These are phyloP conservation scores for Aquilaria malaccensis DNA, from an alignment of 345 rosid genomes.

Conservation along the genomic window DNA sequence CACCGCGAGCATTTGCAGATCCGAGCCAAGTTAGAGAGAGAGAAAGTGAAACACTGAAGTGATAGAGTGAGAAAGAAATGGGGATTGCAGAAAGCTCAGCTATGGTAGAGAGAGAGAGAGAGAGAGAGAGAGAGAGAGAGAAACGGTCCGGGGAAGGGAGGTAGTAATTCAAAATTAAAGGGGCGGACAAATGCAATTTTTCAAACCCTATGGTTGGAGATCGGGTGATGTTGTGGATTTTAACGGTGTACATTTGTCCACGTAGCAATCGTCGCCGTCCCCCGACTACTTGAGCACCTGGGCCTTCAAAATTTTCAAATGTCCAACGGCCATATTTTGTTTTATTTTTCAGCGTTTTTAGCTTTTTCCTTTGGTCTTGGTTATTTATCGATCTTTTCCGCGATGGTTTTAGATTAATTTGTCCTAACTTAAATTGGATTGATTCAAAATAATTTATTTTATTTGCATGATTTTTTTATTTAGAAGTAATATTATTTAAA, in stretches of 20 bases:
- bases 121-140: conserved; percentile 20
- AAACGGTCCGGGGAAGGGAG: conserved; percentile 35
- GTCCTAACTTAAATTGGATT: no score
- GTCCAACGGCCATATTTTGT: conserved; percentile 32
- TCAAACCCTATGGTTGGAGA: conserved; percentile 45
- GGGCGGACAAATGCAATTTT: conserved; percentile 42
- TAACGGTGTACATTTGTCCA: conserved; percentile 24
- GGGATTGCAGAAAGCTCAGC: neutral
- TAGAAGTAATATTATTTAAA: no score
- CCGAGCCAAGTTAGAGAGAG: conserved; percentile 12
- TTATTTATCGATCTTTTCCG: neutral
- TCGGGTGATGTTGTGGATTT: conserved; percentile 16
- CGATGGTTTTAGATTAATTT: no score
- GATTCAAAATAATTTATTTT: no score
- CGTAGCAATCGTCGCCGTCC: conserved; percentile 28
- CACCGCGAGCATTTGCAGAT: conserved; percentile 36
- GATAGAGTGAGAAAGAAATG: neutral
- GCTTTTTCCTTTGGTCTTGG: neutral
- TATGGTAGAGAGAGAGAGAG: neutral
- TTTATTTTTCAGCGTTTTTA: conserved; percentile 1
- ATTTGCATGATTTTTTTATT: no score
- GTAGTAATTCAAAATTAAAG: conserved; percentile 47
- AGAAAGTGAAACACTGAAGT: neutral
- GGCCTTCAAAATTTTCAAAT: conserved; percentile 19
- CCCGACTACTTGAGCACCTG: conserved; percentile 5